A percentile compares a stretch with the other conserved stretches of the same genome.
phyloP scores from a whole-genome alignment of 1,284 basidiomycete genomes.

The Exobasidium rhododendri region DNA sequence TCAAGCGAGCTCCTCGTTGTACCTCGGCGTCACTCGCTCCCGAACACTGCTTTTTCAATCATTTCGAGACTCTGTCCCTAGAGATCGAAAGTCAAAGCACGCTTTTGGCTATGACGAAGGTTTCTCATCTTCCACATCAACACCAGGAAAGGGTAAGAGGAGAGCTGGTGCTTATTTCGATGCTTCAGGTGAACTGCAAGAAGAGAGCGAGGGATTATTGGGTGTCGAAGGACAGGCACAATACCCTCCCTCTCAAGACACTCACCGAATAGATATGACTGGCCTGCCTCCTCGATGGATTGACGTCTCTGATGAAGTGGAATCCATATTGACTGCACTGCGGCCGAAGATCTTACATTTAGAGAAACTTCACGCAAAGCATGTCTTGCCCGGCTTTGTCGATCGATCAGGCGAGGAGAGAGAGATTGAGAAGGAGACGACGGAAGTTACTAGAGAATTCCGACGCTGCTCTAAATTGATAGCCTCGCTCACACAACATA shows the following conservation, averaged over 20 bases:
- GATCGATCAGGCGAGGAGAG: slow-evolving; percentile 89
- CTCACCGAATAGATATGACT: slow-evolving; percentile 13
- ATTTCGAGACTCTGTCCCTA: slow-evolving; percentile 72
- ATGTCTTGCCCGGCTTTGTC: slow-evolving; percentile 89
- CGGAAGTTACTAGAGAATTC: slow-evolving; percentile 69
- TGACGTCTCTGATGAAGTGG: slow-evolving; percentile 45
- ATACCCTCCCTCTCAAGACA: slow-evolving; percentile 14
- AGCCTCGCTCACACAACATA: slow-evolving; percentile 32
- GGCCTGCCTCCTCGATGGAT: slow-evolving; percentile 52
- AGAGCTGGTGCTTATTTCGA: slow-evolving; percentile 26
- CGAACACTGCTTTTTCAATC: slow-evolving; percentile 91
- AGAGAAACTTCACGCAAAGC: slow-evolving; percentile 92
- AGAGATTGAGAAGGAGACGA: slow-evolving; percentile 83
- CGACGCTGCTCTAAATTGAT: slow-evolving; percentile 38
- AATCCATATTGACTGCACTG: slow-evolving; percentile 29
- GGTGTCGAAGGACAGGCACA: slow-evolving; percentile 56
- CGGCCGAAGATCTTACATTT: slow-evolving; percentile 61
- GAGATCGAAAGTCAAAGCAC: slow-evolving; percentile 58
- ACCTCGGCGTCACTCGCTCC: slow-evolving; percentile 65
- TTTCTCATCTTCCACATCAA: slow-evolving; percentile 2
- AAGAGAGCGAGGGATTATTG: slow-evolving; percentile 11
- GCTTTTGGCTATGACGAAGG: slow-evolving; percentile 59
- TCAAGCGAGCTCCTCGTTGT: not conserved
- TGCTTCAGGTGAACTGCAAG: slow-evolving; percentile 21
- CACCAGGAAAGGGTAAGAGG: slow-evolving; percentile 16